phyloP scores from a whole-genome alignment of 1,139 yeast genomes.

The Entelexis sorbosivorans region DNA sequence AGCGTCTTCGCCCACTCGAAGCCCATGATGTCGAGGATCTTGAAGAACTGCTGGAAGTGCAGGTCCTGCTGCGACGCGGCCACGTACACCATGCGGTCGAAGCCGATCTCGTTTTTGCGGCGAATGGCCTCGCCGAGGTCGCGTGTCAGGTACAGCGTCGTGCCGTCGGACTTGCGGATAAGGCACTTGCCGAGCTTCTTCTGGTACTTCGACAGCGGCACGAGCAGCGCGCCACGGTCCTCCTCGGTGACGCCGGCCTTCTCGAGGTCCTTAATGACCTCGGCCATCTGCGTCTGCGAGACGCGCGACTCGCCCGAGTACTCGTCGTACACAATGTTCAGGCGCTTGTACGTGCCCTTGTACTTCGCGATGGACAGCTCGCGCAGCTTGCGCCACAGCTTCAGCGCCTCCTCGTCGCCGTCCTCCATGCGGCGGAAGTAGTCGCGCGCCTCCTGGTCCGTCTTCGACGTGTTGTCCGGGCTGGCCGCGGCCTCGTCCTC shows the following conservation, averaged over 20 bases:
- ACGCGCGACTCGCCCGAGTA: conserved; percentile 97
- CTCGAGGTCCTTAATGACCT: conserved; percentile 51
- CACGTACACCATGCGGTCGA: conserved; percentile 93
- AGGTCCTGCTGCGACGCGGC: conserved; percentile 94
- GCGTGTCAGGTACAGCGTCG: conserved; percentile 87
- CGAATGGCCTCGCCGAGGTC: conserved; percentile 96
- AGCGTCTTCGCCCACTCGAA: conserved; percentile 75
- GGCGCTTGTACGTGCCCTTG: conserved; percentile 78
- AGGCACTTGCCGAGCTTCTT: conserved; percentile 91
- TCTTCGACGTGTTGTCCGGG: conserved; percentile 35
- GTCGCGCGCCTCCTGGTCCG: conserved; percentile 76
- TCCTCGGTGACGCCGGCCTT: conserved; percentile 66
- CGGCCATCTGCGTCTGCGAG: conserved; percentile 56
- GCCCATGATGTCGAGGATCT: conserved; percentile 86
- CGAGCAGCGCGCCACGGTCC: conserved; percentile 84
- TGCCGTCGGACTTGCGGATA: conserved; percentile 91
- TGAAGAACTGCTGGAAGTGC: conserved; percentile 88
- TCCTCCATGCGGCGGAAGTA: conserved; percentile 90
- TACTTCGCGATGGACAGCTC: conserved; percentile 79
- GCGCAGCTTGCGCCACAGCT: conserved; percentile 81
- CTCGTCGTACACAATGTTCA: conserved; percentile 74
- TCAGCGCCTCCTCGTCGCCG: conserved; percentile 73
- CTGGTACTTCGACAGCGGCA: conserved; percentile 75
- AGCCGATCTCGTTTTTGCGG: conserved; percentile 72
- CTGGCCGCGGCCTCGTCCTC: conserved; percentile 60